Evolutionary conservation across 768 basidiomycete genomes (phyloP).

Genomic region (Dacryopinax primogenitus): DNA sequence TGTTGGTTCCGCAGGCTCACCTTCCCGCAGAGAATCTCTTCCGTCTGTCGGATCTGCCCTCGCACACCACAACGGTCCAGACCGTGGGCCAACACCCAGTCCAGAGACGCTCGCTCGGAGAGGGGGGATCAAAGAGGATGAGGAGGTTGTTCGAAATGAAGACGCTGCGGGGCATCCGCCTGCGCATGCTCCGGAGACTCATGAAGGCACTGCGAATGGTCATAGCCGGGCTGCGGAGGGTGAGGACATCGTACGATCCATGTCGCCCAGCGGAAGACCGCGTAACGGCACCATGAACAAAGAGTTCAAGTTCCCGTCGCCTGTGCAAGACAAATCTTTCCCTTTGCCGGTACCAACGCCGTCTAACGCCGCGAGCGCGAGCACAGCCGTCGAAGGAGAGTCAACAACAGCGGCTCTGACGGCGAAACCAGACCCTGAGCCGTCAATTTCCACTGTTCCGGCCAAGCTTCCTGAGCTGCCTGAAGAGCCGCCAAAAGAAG

Average conservation of each 20-base stretch:
- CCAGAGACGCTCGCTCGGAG: constrained; percentile 1
- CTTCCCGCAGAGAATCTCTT: neutral
- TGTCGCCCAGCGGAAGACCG: constrained; percentile 11
- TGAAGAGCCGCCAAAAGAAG: neutral
- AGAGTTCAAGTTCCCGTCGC: constrained; percentile 55
- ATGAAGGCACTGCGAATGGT: neutral
- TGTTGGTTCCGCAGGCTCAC: neutral
- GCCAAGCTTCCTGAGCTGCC: neutral
- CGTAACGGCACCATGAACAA: constrained; percentile 65
- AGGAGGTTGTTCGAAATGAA: constrained; percentile 17
- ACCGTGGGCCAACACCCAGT: neutral
- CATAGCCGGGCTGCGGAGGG: neutral
- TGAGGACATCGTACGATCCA: neutral
- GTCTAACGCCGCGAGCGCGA: neutral
- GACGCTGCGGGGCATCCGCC: constrained; percentile 16
- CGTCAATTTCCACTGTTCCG: neutral
- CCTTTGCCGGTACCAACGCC: neutral
- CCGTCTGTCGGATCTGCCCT: neutral
- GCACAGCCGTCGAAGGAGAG: neutral
- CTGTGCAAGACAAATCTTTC: neutral
- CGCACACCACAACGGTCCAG: neutral
- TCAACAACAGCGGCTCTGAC: neutral
- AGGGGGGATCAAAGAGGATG: constrained; percentile 15
- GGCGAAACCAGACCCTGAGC: neutral
- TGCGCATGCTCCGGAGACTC: constrained; percentile 13